A percentile compares a stretch with the other conserved stretches of the same genome.
These are phyloP conservation scores for Trichosporon sp. DNA, from an alignment of 1,284 basidiomycete species.

Conservation along the genomic window DNA sequence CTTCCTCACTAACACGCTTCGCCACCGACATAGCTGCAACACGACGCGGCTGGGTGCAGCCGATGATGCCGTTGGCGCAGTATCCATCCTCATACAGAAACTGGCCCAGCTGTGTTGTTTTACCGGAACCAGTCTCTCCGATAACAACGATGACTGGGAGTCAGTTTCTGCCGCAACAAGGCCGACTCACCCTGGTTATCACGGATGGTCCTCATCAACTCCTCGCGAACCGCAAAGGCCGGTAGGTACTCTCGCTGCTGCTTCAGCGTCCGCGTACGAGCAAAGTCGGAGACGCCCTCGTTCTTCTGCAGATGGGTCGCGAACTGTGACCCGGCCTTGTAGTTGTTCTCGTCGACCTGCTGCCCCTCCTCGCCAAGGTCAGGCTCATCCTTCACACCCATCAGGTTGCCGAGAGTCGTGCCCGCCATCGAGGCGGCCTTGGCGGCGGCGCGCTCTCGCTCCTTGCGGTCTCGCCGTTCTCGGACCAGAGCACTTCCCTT, in stretches of 20 bases:
- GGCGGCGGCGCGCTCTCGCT: conserved; percentile 87
- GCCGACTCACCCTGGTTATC: conserved; percentile 80
- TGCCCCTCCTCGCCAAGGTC: conserved; percentile 57
- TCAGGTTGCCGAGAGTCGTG: conserved; percentile 89
- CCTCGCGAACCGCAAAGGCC: conserved; percentile 95
- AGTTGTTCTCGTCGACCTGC: conserved; percentile 61
- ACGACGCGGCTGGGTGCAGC: conserved; percentile 94
- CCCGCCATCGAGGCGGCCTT: conserved; percentile 90
- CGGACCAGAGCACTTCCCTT: conserved; percentile 91
- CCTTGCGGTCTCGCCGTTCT: conserved; percentile 92
- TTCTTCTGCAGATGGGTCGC: conserved; percentile 79
- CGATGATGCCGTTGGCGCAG: conserved; percentile 78
- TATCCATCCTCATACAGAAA: conserved; percentile 96
- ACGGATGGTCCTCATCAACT: conserved; percentile 79
- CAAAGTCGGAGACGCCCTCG: conserved; percentile 75
- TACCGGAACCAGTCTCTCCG: conserved; percentile 92
- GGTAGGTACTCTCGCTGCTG: conserved; percentile 96
- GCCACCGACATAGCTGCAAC: conserved; percentile 99
- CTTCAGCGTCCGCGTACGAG: conserved; percentile 76
- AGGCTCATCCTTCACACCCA: conserved; percentile 94
- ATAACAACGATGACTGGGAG: conserved; percentile 78
- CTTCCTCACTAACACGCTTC: conserved; percentile 95
- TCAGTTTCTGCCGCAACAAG: not conserved
- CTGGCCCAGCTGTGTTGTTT: conserved; percentile 88
- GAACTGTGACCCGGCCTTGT: conserved; percentile 94